Evolutionary conservation across 495 filamentous ascomycete species (phyloP), one percentile per base, ranked within the genome.

Genomic region (Hyphodiscus hymeniophilus): DNA sequence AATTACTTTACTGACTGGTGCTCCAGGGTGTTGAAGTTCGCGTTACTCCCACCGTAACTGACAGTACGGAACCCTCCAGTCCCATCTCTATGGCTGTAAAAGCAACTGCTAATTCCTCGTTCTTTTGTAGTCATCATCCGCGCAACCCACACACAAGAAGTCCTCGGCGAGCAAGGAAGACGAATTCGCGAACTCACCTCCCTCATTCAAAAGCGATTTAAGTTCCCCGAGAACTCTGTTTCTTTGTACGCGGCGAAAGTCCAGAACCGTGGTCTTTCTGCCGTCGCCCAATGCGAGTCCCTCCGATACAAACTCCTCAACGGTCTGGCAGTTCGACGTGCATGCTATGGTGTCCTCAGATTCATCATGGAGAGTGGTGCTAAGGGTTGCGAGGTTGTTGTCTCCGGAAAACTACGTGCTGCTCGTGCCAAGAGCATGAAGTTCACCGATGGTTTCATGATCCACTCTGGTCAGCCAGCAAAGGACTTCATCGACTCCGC

Each of bases 391-490:
- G 92, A 98, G 78, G 92, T 98, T 57, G 92, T 98, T 60, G 92
- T 98, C 52, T 94, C 88, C 63, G 92, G 92, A 69, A 98, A 98
- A 80, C 85, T 98, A 56, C 83, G 92, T 63, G 92, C 92, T 72
- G 92, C 92, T 60, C 86, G 92, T 79, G 92, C 92, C 67, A 98
- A 98, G 87, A 86, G 80, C 77, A 98, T 98, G 92, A 98, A 98
- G 82, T 98, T 98, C 82, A 98, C 92, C 67, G 92, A 98, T 69
- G 92, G 92, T 64, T 98, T 98, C 88, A 98, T 98, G 92, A 98
- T 98, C 79, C 92, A 98, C 87, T 97, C 92, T 66, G 92, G 92
- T 75, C 92, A 97, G 67, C 92, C 92, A 59, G 94, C 92, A 61
- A 90, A 92, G 74, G 92, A 98, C 74, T 98, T 98, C 79, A 98